These are phyloP conservation scores for Bruguiera sexangula DNA, from an alignment of 345 rosid species.

Conservation along the genomic window DNA sequence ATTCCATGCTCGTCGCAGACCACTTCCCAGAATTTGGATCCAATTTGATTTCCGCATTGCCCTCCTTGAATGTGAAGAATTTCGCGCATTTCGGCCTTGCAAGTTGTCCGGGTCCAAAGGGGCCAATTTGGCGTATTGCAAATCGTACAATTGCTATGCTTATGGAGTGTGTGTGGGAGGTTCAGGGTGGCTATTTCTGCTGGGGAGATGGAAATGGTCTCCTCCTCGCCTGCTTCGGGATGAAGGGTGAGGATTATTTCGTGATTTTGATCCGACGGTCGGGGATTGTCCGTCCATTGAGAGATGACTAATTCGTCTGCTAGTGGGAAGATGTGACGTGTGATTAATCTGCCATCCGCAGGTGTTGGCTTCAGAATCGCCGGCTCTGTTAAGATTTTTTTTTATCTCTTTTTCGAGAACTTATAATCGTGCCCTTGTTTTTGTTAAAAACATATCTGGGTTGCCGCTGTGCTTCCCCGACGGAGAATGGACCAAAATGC, in stretches of 20 bases:
- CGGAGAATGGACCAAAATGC: not conserved
- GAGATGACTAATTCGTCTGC: slow-evolving; percentile 7
- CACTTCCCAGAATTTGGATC: slow-evolving; percentile 38
- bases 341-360: slow-evolving; percentile 20
- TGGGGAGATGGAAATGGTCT: not conserved
- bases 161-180: not conserved
- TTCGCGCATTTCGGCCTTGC: slow-evolving; percentile 27
- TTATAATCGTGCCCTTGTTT: too few relatives aligned
- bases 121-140: not conserved
- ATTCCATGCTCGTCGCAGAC: slow-evolving; percentile 39
- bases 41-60: slow-evolving; percentile 42
- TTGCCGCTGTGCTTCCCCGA: not conserved
- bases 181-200: slow-evolving; percentile 10
- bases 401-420: not conserved
- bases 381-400: slow-evolving; percentile 7
- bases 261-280: slow-evolving; percentile 14
- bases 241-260: too few relatives aligned
- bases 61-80: slow-evolving; percentile 43
- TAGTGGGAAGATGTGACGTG: slow-evolving; percentile 4
- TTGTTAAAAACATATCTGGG: not conserved
- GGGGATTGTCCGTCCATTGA: slow-evolving; percentile 11
- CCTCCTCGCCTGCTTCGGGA: too few relatives aligned
- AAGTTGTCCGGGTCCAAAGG: not conserved
- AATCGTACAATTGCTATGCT: too few relatives aligned
- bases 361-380: slow-evolving; percentile 4